Evolutionary conservation across 2,329 filamentous ascomycete genomes (phyloP).

Genomic region (Ceratocystis cacaofunesta): DNA sequence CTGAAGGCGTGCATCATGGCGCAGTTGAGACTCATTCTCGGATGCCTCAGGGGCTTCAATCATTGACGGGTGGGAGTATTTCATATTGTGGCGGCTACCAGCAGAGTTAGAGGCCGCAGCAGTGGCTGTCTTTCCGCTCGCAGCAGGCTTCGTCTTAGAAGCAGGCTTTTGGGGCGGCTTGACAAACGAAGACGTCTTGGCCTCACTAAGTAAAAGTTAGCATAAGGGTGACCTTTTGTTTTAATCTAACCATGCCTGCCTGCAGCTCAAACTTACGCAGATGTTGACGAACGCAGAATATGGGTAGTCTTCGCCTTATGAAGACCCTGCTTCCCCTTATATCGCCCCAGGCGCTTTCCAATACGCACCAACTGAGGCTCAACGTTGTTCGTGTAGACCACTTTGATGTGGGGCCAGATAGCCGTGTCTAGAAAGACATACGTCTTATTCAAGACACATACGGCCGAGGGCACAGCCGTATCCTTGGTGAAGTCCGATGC

Average conservation of each 20-base stretch:
- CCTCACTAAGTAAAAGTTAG: not conserved
- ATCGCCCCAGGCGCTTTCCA: conserved; percentile 70
- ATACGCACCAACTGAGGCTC: conserved; percentile 91
- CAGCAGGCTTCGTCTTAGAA: conserved; percentile 19
- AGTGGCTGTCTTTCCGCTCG: conserved; percentile 14
- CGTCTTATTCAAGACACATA: conserved; percentile 54
- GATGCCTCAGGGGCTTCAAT: conserved; percentile 32
- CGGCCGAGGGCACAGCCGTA: conserved; percentile 56
- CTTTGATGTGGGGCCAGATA: conserved; percentile 66
- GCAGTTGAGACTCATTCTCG: conserved; percentile 37
- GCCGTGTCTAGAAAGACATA: conserved; percentile 58
- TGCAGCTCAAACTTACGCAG: conserved; percentile 18
- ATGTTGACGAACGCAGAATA: conserved; percentile 20
- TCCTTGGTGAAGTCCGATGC: conserved; percentile 52
- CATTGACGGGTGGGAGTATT: conserved; percentile 18
- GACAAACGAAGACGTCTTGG: conserved; percentile 15
- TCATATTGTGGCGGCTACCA: not conserved
- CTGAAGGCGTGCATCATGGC: conserved; percentile 45
- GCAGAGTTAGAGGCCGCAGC: conserved; percentile 22
- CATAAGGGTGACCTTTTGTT: not conserved
- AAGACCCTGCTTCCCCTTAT: conserved; percentile 37
- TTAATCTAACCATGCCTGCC: not conserved
- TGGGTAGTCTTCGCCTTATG: conserved; percentile 23
- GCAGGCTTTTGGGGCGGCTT: conserved; percentile 18
- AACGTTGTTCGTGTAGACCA: conserved; percentile 79